Evolutionary conservation across 495 filamentous ascomycete species (phyloP), one percentile per base, ranked within the genome.

Genomic region (Clohesyomyces aquaticus): DNA sequence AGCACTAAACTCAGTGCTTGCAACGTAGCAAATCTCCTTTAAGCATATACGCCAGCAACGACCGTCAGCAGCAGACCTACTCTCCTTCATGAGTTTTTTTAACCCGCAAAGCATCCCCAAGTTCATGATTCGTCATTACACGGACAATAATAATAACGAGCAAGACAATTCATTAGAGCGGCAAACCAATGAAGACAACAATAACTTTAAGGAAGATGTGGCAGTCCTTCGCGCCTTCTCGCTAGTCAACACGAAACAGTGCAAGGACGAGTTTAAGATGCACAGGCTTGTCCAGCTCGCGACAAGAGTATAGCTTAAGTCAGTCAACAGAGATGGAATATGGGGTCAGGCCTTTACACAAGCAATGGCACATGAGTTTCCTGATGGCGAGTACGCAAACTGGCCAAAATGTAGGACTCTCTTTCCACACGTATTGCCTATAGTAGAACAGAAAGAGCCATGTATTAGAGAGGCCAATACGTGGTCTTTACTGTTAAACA

Each of bases 11-110:
- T 65, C 63, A 1, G 55, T 65, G 21, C n/a, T 64, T 21, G 21
- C 70, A 14, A 82, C 78, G 11, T 81, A 73, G 77, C 75, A 79
- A 49, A 78, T 81, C 51, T 81, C 76, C 42, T 83, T 83, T 60
- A 72, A 81, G 11, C 46, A 77, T 57, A 76, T 81, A 18, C 70
- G 56, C n/a, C 9, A 72, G 54, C 70, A 46, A 32, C 28, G 49
- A 48, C 59, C 60, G 43, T 65, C 55, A 22, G 68, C 68, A 3
- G 65, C 68, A 48, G 19, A 63, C 32, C 51, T 71, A 1, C 56
- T 71, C 6, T 71, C 68, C 14, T 50, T 71, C 3, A 71, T 68
- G 65, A 70, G 67, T 48, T 67, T 70, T 47, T 70, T 70, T 27
- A 56, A 67, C 49, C 64, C 46, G 43, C 53, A 65, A 47, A 59